Percentiles rank a stretch among this genome's conserved stretches.
These are phyloP conservation scores for Solanum piurae DNA, from an alignment of 257 asterid species.

Conservation along the genomic window DNA sequence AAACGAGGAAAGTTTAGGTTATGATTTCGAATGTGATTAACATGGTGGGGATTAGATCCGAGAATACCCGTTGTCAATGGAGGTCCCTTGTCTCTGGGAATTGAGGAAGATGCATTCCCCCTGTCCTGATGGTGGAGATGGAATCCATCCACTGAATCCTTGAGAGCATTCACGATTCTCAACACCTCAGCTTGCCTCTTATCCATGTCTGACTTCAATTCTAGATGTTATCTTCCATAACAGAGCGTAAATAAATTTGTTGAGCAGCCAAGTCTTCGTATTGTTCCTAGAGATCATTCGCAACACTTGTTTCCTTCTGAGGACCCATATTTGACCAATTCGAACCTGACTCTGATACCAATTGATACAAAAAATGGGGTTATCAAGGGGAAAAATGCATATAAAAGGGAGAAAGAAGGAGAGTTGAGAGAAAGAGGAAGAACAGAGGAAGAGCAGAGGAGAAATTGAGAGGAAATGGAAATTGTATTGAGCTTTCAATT, in stretches of 20 bases:
- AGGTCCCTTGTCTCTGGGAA: not conserved
- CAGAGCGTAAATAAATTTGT: not conserved
- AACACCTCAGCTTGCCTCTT: not conserved
- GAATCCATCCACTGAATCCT: not conserved
- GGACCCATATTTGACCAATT: not conserved
- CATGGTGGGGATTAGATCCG: not conserved
- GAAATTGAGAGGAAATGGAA: not conserved
- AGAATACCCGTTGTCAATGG: not conserved
- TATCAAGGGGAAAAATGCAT: not conserved
- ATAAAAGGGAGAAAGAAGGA: too few species aligned
- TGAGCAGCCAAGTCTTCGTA: not conserved
- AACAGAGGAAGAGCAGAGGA: too few species aligned
- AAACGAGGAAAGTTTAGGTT: not conserved
- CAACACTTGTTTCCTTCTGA: not conserved
- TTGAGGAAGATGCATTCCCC: not conserved
- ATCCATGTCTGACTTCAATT: not conserved
- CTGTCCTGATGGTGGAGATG: not conserved
- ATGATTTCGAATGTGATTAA: not conserved
- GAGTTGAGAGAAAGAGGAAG: not conserved
- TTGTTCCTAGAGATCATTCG: not conserved
- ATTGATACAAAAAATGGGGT: not conserved
- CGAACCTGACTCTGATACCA: not conserved
- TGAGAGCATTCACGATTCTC: not conserved
- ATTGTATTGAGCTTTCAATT: not conserved
- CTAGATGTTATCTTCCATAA: not conserved